phyloP scores from a whole-genome alignment of 352 stramenopile genomes.

The Pythium insidiosum region DNA sequence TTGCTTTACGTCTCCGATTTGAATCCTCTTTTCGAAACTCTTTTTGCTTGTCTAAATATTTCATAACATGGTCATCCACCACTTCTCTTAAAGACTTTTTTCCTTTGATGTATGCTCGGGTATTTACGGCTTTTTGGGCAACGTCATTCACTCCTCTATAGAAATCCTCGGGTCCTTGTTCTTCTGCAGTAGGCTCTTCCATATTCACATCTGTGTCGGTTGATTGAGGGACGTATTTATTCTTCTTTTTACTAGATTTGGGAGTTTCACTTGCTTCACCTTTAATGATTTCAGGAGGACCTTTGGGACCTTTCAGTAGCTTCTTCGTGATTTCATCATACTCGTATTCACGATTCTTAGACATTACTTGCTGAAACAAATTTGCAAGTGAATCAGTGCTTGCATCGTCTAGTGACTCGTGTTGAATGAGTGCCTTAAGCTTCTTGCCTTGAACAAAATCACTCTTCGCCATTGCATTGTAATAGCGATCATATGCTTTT shows the following conservation, averaged over 20 bases:
- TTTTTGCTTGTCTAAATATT: slow-evolving; percentile 14
- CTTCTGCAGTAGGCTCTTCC: slow-evolving; percentile 4
- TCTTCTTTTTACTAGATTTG: slow-evolving; percentile 11
- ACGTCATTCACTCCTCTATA: slow-evolving; percentile 9
- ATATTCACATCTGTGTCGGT: slow-evolving; percentile 6
- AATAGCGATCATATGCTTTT: slow-evolving; percentile 18
- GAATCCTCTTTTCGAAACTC: slow-evolving; percentile 14
- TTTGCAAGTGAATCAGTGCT: slow-evolving; percentile 5
- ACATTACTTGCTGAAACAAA: slow-evolving; percentile 9
- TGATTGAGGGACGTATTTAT: slow-evolving; percentile 7
- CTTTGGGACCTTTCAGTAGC: slow-evolving; percentile 8
- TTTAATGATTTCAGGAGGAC: slow-evolving; percentile 8
- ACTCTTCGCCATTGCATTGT: slow-evolving; percentile 10
- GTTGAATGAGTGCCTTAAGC: slow-evolving; percentile 9
- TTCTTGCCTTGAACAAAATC: slow-evolving; percentile 15
- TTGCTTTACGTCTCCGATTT: slow-evolving; percentile 11
- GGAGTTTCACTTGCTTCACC: slow-evolving; percentile 10
- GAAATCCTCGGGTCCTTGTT: slow-evolving; percentile 5
- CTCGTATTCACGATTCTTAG: slow-evolving; percentile 7
- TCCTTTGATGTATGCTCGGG: slow-evolving; percentile 15
- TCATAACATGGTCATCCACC: slow-evolving; percentile 10
- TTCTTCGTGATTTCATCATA: slow-evolving; percentile 9
- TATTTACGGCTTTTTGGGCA: slow-evolving; percentile 11
- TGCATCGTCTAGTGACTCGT: slow-evolving; percentile 6
- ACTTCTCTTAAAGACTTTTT: slow-evolving; percentile 11